These are phyloP conservation scores for Nannochloris sp. DNA, from an alignment of 139 green algal genomes.

Conservation along the genomic window DNA sequence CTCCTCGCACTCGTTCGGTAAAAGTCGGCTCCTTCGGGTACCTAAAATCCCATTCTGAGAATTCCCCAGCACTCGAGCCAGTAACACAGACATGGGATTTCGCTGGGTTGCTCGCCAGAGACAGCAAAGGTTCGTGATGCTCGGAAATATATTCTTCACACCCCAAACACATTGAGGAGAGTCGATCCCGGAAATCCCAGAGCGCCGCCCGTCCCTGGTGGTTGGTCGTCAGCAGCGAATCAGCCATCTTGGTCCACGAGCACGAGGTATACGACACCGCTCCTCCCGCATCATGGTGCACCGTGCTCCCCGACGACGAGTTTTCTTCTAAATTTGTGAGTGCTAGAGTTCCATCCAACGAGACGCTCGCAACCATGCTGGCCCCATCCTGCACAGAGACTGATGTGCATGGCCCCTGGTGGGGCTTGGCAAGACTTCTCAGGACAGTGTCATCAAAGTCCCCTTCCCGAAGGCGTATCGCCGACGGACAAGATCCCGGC, in stretches of 20 bases:
- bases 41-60: slow-evolving; percentile 8
- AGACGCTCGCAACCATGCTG: neutral
- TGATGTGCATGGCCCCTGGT: neutral
- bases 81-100: slow-evolving; percentile 1
- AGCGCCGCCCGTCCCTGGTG: neutral
- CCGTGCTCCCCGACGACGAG: neutral
- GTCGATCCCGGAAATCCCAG: neutral
- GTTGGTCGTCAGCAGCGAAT: neutral
- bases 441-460: slow-evolving; percentile 4
- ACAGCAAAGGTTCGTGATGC: neutral
- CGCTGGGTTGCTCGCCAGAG: slow-evolving; percentile 3
- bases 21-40: neutral
- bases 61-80: neutral
- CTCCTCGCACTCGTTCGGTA: neutral
- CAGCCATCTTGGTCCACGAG: neutral
- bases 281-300: neutral
- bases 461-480: slow-evolving; percentile 6
- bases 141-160: neutral
- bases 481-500: slow-evolving; percentile 2
- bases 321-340: neutral
- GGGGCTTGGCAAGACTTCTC: neutral
- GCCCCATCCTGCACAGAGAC: neutral
- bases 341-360: neutral
- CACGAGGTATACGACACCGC: neutral
- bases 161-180: neutral